Base-by-base conservation (phyloP, 2,329 filamentous ascomycete genomes). In the Zymoseptoria pseudotritici region DNA sequence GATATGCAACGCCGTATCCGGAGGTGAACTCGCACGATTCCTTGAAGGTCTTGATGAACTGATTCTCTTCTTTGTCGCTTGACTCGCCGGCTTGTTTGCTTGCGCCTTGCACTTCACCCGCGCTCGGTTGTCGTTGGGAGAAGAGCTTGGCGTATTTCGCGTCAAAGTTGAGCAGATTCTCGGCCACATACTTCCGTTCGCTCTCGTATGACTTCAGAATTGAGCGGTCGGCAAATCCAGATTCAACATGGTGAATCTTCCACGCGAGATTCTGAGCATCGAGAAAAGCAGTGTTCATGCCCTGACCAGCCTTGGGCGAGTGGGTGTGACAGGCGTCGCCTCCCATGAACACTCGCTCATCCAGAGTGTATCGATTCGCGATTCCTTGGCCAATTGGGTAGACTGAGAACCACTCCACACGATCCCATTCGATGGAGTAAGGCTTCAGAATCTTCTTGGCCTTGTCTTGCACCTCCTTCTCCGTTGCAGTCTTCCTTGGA, bases 191-290 rank as follows among this genome's bases (percentile, higher is more conserved):
- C 72, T 90, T 92, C 59, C 92, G 87, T 76, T 97, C 92, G 2
- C 82, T 81, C 76, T 97, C 90, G 73, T 97, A 97, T 0, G 92
- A 94, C 63, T 86, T 83, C 55, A 97, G 82, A 19, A 94, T 80
- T 2, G 84, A 83, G 62, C 89, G 87, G 29, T 86, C 77, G 1
- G 91, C 90, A 66, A 96, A 90, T 11, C 91, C 91, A 24, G 82
- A 81, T 72, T 96, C 91, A 9, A 97, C 93, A 42, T 89, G 86
- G 72, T 96, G 92, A 56, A 97, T 89, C 78, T 97, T 97, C 92
- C 92, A 97, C 7, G 92, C 92, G 50, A 97, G 80, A 74, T 97
- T 97, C 61, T 91, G 84, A 0, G 91, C 91, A 68, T 81, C 79
- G 54, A 81, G 74, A 74, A 83, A 82, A 21, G 83, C 79, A 64